Conservation (phyloP, 805 yeast genomes). For the Pichia cabralensis region DNA sequence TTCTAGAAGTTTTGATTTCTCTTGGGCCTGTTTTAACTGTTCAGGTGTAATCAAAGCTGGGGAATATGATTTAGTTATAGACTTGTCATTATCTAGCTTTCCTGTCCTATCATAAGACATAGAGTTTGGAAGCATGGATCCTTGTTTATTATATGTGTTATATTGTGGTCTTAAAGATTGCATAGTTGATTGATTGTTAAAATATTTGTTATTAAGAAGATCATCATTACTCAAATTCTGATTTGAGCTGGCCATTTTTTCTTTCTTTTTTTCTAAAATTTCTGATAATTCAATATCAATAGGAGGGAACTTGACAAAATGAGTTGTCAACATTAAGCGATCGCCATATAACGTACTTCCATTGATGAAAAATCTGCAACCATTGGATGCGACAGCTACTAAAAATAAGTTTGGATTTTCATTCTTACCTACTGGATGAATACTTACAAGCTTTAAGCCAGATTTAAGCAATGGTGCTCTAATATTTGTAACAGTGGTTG, state of each 20-base stretch:
- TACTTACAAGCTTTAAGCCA: constrained; percentile 48
- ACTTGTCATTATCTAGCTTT: constrained; percentile 2
- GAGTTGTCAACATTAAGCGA: constrained; percentile 26
- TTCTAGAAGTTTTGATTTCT: constrained; percentile 42
- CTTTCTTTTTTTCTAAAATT: constrained; percentile 25
- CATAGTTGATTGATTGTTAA: background rate
- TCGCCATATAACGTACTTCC: constrained; percentile 32
- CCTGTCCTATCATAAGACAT: background rate
- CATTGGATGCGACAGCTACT: constrained; percentile 71
- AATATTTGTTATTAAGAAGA: background rate
- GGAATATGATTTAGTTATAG: constrained; percentile 22
- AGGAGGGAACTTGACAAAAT: constrained; percentile 38
- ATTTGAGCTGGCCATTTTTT: constrained; percentile 30
- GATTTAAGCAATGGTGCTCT: constrained; percentile 41
- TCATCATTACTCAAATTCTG: constrained; percentile 5
- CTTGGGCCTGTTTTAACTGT: constrained; percentile 43
- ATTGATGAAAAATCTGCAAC: constrained; percentile 66
- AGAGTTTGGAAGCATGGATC: background rate
- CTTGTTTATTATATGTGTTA: background rate
- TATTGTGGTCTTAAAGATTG: background rate
- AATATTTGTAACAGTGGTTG: constrained; percentile 32
- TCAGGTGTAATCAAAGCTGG: constrained; percentile 21
- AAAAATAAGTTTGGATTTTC: constrained; percentile 66
- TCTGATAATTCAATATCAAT: constrained; percentile 24
- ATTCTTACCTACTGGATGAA: constrained; percentile 46